Evolutionary conservation across 192 early-diverging fungal species (phyloP).

Genomic region (Mortierella alpina): DNA sequence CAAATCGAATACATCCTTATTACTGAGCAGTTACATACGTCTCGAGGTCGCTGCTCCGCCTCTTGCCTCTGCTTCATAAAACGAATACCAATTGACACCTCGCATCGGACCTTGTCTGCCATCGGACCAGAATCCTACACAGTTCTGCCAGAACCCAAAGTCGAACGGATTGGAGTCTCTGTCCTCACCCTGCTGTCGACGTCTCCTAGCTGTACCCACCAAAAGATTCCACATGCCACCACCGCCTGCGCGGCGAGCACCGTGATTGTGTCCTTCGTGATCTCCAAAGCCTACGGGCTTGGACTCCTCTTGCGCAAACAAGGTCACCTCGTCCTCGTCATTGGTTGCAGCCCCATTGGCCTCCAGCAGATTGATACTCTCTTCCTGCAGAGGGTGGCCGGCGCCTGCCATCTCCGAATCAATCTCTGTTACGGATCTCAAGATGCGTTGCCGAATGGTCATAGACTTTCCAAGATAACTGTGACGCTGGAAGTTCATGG

Average conservation of each 20-base stretch:
- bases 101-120: conserved; percentile 66
- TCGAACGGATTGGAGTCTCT: conserved; percentile 77
- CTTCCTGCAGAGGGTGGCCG: conserved; percentile 35
- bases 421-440: conserved; percentile 62
- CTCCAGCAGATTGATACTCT: conserved; percentile 45
- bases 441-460: conserved; percentile 56
- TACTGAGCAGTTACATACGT: neutral
- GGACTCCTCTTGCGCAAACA: conserved; percentile 26
- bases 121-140: conserved; percentile 84
- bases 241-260: conserved; percentile 28
- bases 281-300: conserved; percentile 51
- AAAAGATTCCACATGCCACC: conserved; percentile 48
- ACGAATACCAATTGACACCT: conserved; percentile 69
- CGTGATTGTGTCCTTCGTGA: conserved; percentile 28
- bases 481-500: conserved; percentile 83
- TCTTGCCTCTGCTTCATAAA: conserved; percentile 57
- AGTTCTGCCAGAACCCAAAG: conserved; percentile 83
- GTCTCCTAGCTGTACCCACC: conserved; percentile 53
- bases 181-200: conserved; percentile 39
- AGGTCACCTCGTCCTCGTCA: conserved; percentile 40
- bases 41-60: neutral
- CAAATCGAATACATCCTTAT: too few species aligned
- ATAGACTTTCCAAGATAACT: conserved; percentile 51
- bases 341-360: conserved; percentile 35
- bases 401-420: conserved; percentile 57